These are phyloP conservation scores for Aaosphaeria pasadenensis DNA, from an alignment of 2,329 filamentous ascomycete genomes.

Conservation along the genomic window DNA sequence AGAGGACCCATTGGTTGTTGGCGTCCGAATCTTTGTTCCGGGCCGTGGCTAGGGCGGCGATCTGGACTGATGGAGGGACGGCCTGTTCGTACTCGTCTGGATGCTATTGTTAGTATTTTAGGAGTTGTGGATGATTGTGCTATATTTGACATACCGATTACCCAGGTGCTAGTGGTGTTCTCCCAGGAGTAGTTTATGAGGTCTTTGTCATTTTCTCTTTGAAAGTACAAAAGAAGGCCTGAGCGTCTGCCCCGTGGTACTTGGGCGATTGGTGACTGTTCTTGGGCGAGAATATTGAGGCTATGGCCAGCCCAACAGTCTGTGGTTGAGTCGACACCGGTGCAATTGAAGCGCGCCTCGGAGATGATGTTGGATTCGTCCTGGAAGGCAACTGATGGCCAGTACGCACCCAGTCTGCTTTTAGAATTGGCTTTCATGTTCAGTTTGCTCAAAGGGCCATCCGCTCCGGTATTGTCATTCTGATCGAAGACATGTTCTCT, in stretches of 20 bases:
- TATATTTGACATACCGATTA: background rate
- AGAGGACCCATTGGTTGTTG: background rate
- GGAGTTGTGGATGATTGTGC: background rate
- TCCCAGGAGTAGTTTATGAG: background rate
- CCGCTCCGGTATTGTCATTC: background rate
- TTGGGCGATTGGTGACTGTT: background rate
- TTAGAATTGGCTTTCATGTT: constrained; percentile 1
- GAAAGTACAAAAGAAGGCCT: background rate
- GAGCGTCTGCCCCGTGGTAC: background rate
- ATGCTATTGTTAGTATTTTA: background rate
- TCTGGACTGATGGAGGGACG: background rate
- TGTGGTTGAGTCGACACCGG: background rate
- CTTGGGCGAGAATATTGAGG: background rate
- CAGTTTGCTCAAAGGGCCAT: background rate
- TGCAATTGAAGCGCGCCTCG: background rate
- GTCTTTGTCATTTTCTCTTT: background rate
- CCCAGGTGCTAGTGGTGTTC: background rate
- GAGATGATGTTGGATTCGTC: background rate
- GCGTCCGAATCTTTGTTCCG: background rate
- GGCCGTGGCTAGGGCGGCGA: background rate
- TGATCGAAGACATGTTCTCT: constrained; percentile 3
- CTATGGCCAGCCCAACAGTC: background rate
- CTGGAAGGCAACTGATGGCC: background rate
- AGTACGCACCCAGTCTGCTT: constrained; percentile 2
- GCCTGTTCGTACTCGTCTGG: background rate